A percentile compares a stretch with the other conserved stretches of the same genome.
Conservation (phyloP, 371 early-diverging fungal genomes). For the Rhizopus delemar region DNA sequence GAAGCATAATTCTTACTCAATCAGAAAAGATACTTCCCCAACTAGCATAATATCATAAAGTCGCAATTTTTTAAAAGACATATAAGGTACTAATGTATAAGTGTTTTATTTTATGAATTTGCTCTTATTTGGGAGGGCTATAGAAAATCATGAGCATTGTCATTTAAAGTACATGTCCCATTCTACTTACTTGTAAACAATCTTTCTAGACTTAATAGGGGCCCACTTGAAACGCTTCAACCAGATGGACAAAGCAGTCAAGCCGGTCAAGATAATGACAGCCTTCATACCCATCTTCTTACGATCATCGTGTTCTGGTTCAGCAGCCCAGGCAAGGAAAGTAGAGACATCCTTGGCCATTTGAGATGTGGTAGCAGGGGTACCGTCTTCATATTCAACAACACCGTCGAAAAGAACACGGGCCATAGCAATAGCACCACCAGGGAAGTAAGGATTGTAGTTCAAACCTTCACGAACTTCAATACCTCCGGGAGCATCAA, state of each 20-base stretch:
- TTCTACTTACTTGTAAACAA: slow-evolving; percentile 65
- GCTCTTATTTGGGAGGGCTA: slow-evolving; percentile 26
- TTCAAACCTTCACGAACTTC: slow-evolving; percentile 93
- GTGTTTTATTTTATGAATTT: not conserved
- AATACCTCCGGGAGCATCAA: slow-evolving; percentile 95
- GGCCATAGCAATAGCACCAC: slow-evolving; percentile 98
- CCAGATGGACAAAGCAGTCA: slow-evolving; percentile 70
- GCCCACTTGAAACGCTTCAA: slow-evolving; percentile 82
- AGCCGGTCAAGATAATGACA: slow-evolving; percentile 60
- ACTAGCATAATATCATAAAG: too few species aligned
- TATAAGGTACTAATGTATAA: not conserved
- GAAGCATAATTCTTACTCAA: too few species aligned
- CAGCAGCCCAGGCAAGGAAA: slow-evolving; percentile 94
- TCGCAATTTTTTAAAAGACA: too few species aligned
- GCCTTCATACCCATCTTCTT: slow-evolving; percentile 96
- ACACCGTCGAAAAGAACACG: slow-evolving; percentile 91
- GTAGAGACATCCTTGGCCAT: slow-evolving; percentile 96
- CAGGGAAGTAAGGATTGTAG: slow-evolving; percentile 99
- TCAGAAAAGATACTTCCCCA: too few species aligned
- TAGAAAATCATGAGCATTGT: not conserved
- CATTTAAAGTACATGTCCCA: not conserved
- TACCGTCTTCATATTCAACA: slow-evolving; percentile 96
- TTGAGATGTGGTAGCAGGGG: slow-evolving; percentile 96
- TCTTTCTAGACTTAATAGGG: slow-evolving; percentile 79
- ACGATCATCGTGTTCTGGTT: slow-evolving; percentile 96